A percentile compares a stretch with the other conserved stretches of the same genome.
Conservation (phyloP, 2,329 filamentous ascomycete species). For the Aureobasidium sp. region DNA sequence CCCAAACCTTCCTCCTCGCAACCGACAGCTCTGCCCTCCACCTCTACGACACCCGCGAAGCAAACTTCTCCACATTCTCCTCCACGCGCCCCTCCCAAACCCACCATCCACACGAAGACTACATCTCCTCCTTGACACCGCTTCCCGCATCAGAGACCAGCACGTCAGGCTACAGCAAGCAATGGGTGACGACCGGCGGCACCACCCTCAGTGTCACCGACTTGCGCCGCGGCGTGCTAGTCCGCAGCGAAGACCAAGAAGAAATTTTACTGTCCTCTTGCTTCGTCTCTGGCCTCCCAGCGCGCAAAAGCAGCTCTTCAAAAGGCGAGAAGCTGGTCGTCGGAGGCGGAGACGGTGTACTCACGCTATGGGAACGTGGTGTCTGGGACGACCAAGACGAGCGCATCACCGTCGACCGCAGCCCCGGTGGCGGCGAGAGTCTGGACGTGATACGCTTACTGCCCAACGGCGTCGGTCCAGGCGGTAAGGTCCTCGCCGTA, state of each 20-base stretch:
- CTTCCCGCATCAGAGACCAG: constrained; percentile 72
- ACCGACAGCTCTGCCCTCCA: constrained; percentile 88
- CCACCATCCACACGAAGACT: constrained; percentile 83
- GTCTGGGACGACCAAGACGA: constrained; percentile 95
- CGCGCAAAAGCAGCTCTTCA: constrained; percentile 53
- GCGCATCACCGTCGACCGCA: constrained; percentile 65
- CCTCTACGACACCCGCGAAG: constrained; percentile 68
- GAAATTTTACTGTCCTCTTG: constrained; percentile 80
- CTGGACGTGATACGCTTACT: constrained; percentile 70
- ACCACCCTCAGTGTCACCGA: constrained; percentile 88
- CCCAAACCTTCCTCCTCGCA: constrained; percentile 78
- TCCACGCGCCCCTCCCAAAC: constrained; percentile 65
- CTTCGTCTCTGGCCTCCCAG: constrained; percentile 69
- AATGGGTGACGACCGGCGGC: constrained; percentile 90
- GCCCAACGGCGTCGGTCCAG: constrained; percentile 60
- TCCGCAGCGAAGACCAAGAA: constrained; percentile 88
- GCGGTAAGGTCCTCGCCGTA: constrained; percentile 67
- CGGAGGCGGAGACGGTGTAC: constrained; percentile 69
- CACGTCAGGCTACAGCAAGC: constrained; percentile 84
- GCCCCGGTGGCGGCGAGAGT: constrained; percentile 61
- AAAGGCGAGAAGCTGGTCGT: constrained; percentile 71
- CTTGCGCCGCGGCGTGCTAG: constrained; percentile 74
- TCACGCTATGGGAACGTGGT: constrained; percentile 91
- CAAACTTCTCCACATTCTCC: constrained; percentile 36
- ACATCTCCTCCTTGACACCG: constrained; percentile 79